A percentile compares a stretch with the other conserved stretches of the same genome.
These are phyloP conservation scores for Colletotrichum kahawae DNA, from an alignment of 2,329 filamentous ascomycete genomes.

Conservation along the genomic window DNA sequence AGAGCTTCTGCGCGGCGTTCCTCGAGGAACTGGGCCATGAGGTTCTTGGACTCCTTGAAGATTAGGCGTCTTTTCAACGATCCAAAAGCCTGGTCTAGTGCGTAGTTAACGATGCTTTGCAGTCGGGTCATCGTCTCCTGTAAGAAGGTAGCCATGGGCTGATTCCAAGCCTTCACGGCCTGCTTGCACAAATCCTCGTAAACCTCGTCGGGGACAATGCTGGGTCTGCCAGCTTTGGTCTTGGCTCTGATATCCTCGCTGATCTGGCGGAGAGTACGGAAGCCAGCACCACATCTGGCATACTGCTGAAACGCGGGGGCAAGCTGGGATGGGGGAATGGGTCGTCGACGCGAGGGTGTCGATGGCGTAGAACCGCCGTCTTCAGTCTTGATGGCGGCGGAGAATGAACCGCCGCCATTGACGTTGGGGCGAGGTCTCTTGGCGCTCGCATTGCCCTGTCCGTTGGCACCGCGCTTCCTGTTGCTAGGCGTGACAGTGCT, in stretches of 20 bases:
- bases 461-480: constrained; percentile 27
- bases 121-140: constrained; percentile 53
- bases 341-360: constrained; percentile 12
- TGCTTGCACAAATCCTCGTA: constrained; percentile 62
- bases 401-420: constrained; percentile 19
- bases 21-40: constrained; percentile 50
- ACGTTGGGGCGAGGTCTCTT: constrained; percentile 12
- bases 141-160: constrained; percentile 55
- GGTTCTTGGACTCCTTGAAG: constrained; percentile 50
- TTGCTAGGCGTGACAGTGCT: constrained; percentile 14
- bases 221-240: constrained; percentile 62
- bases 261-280: constrained; percentile 56
- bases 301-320: constrained; percentile 42
- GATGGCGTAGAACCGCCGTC: constrained; percentile 20
- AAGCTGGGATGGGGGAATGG: constrained; percentile 8
- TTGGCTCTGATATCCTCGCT: constrained; percentile 58
- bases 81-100: constrained; percentile 53
- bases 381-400: constrained; percentile 41
- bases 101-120: constrained; percentile 45
- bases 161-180: constrained; percentile 64
- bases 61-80: constrained; percentile 52
- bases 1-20: constrained; percentile 40
- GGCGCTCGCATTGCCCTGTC: constrained; percentile 18
- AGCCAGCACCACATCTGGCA: constrained; percentile 40
- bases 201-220: constrained; percentile 63